phyloP scores from a whole-genome alignment of 257 asterid genomes.

The Jaltomata sinuosa region DNA sequence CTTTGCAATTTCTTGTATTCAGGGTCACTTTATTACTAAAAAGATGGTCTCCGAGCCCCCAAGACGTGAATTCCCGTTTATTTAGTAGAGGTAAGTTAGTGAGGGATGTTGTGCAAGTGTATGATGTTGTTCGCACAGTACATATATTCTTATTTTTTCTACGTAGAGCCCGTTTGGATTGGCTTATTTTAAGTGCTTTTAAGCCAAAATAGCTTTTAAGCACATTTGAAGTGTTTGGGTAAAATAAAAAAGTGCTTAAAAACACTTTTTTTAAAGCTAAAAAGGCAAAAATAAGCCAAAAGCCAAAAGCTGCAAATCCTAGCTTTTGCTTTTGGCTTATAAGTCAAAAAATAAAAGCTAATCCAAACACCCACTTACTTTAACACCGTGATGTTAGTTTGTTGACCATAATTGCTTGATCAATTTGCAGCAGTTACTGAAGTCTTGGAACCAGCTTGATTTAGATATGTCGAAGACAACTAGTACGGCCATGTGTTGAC shows the following conservation, averaged over 20 bases:
- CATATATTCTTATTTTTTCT: not conserved
- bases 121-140: not conserved
- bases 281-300: too few relatives aligned
- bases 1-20: slow-evolving; percentile 2
- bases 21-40: slow-evolving; percentile 46
- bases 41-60: slow-evolving; percentile 1
- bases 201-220: too few relatives aligned
- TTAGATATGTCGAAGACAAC: not conserved
- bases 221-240: too few relatives aligned
- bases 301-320: too few relatives aligned
- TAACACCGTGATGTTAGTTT: not conserved
- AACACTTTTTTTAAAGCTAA: too few relatives aligned
- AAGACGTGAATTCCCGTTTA: slow-evolving; percentile 12
- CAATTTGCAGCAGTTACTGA: slow-evolving; percentile 20
- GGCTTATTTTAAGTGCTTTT: too few relatives aligned
- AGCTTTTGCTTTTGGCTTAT: too few relatives aligned
- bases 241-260: too few relatives aligned
- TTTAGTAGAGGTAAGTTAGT: slow-evolving; percentile 20
- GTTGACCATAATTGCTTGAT: not conserved
- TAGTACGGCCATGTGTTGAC: slow-evolving; percentile 4
- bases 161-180: too few relatives aligned
- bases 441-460: slow-evolving; percentile 13
- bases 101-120: not conserved
- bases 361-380: too few relatives aligned
- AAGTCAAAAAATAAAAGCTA: too few relatives aligned